Conservation (phyloP, 2,329 filamentous ascomycete species). For the Pleoardoris graminearum region DNA sequence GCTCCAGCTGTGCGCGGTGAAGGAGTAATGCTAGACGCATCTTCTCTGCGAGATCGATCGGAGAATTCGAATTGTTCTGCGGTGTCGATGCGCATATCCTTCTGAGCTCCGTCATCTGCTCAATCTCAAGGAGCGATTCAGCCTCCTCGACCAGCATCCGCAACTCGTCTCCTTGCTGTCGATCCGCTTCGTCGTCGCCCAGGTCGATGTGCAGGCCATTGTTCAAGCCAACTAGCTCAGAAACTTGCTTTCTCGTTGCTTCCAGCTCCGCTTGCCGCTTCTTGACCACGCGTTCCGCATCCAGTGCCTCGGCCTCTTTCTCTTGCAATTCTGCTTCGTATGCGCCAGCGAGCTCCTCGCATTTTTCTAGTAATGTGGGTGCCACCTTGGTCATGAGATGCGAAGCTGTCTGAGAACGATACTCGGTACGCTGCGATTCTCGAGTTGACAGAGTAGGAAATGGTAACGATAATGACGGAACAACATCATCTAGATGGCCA, state of each 20-base stretch:
- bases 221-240: slow-evolving; percentile 51
- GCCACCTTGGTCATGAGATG: slow-evolving; percentile 66
- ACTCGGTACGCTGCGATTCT: slow-evolving; percentile 30
- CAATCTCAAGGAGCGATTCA: slow-evolving; percentile 49
- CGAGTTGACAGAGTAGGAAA: slow-evolving; percentile 28
- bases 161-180: slow-evolving; percentile 44
- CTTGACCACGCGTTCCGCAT: slow-evolving; percentile 52
- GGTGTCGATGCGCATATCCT: slow-evolving; percentile 32
- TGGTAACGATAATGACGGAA: slow-evolving; percentile 26
- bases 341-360: slow-evolving; percentile 48
- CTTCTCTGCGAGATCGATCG: slow-evolving; percentile 55
- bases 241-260: slow-evolving; percentile 61
- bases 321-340: slow-evolving; percentile 78
- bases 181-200: slow-evolving; percentile 43
- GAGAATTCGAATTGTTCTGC: slow-evolving; percentile 30
- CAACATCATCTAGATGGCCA: slow-evolving; percentile 23
- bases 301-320: slow-evolving; percentile 60
- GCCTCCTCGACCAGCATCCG: slow-evolving; percentile 45
- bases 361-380: slow-evolving; percentile 56
- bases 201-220: slow-evolving; percentile 35
- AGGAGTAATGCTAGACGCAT: slow-evolving; percentile 63
- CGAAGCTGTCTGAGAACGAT: slow-evolving; percentile 54
- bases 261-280: slow-evolving; percentile 71
- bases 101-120: slow-evolving; percentile 47
- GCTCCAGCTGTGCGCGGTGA: slow-evolving; percentile 60